Percentiles rank a stretch among this genome's conserved stretches.
Evolutionary conservation across 1,284 basidiomycete species (phyloP).

Genomic region (Irpex sp.): DNA sequence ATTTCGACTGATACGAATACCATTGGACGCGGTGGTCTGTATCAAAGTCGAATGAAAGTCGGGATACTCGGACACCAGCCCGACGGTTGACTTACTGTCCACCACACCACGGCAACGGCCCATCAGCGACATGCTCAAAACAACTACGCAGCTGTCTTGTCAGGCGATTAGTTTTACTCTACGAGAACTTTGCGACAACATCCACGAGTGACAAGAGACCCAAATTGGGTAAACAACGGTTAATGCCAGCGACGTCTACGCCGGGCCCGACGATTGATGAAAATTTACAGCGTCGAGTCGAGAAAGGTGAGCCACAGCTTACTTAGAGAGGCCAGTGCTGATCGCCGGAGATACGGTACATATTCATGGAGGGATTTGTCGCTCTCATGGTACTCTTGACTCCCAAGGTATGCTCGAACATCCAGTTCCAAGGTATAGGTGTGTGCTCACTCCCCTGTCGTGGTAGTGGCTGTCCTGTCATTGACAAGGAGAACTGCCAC

Average conservation of each 20-base stretch:
- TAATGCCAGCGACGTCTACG: neutral
- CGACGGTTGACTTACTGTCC: neutral
- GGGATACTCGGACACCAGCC: neutral
- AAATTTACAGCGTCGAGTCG: neutral
- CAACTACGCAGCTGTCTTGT: neutral
- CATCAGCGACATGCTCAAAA: neutral
- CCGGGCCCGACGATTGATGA: neutral
- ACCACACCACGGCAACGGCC: neutral
- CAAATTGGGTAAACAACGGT: neutral
- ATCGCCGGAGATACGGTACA: neutral
- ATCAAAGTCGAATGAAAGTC: neutral
- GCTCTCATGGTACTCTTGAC: neutral
- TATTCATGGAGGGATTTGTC: neutral
- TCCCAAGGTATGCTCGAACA: neutral
- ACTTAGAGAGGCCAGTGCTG: neutral
- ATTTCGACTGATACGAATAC: no score
- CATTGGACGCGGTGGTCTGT: no score
- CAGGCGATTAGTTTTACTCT: neutral
- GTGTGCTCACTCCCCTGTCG: neutral
- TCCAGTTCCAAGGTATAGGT: neutral
- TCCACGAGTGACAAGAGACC: neutral
- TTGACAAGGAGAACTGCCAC: neutral
- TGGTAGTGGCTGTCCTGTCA: neutral
- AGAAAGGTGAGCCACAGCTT: neutral
- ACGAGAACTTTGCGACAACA: no score